Percentiles rank a stretch among this genome's conserved stretches.
Conservation (phyloP, 352 stramenopile genomes). For the Globisporangium okanoganense region DNA sequence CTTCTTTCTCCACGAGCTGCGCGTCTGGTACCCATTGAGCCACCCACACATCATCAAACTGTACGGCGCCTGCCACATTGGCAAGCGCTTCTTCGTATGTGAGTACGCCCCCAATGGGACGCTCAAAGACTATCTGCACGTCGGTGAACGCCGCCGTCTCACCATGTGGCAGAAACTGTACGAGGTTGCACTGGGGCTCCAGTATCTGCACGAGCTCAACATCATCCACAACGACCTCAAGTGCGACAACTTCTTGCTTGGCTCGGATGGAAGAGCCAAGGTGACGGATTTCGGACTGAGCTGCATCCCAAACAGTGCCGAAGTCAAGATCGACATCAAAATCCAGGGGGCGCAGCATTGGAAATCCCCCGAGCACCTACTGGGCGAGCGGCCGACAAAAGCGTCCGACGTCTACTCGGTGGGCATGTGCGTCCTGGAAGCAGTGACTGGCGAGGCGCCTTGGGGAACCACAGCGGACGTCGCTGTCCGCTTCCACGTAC, state of each 20-base stretch:
- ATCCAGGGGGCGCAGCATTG: constrained; percentile 1
- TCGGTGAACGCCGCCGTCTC: neutral
- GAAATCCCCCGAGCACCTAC: constrained; percentile 12
- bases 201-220: constrained; percentile 45
- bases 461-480: constrained; percentile 11
- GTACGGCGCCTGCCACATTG: constrained; percentile 23
- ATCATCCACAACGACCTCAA: constrained; percentile 60
- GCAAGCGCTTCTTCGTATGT: constrained; percentile 21
- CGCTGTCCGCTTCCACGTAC: constrained; percentile 6
- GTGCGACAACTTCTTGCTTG: constrained; percentile 68
- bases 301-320: constrained; percentile 10
- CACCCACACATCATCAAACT: constrained; percentile 23
- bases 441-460: constrained; percentile 10
- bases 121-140: constrained; percentile 1
- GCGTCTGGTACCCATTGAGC: constrained; percentile 18
- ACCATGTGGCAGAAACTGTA: constrained; percentile 15
- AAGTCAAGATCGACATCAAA: constrained; percentile 8
- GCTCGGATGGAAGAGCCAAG: constrained; percentile 18
- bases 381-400: constrained; percentile 1
- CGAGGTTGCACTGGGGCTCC: constrained; percentile 28
- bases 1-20: constrained; percentile 14
- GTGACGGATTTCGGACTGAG: constrained; percentile 23
- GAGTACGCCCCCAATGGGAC: constrained; percentile 19
- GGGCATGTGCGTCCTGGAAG: constrained; percentile 22
- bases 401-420: constrained; percentile 20